Evolutionary conservation across 2,329 filamentous ascomycete species (phyloP), one percentile per base, ranked within the genome.

Genomic region (Lomentospora prolificans): DNA sequence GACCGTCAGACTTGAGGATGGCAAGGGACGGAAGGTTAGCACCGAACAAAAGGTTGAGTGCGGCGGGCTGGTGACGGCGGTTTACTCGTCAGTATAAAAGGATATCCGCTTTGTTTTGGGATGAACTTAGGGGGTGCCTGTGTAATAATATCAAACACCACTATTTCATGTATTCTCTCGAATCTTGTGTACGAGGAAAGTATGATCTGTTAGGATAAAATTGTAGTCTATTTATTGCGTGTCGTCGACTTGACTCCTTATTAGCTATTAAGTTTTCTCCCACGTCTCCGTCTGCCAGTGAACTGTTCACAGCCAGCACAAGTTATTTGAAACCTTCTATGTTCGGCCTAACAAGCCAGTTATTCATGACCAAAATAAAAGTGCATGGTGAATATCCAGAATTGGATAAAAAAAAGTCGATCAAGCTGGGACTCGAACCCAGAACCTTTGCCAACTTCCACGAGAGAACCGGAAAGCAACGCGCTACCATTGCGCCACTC

Each of bases 41-140:
- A 73, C 95, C 61, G 90, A 96, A 73, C 92, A 96, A 73, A 84
- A 84, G 62, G 84, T 96, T 9, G 89, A 94, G 68, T 96, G 91
- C 66, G 92, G 92, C 17, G 80, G 87, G 59, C 84, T 82, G 60
- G 85, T 91, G 10, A 92, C 87, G 57, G 89, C 85, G 14, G 86
- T 96, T 3, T 97, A 94, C 71, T 95, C 89, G 36, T 75, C 75
- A 4, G 72, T 77, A 33, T 82, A 64, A 66, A 24, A 24, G 51
- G 33, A 25, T 31, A n/a, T n/a, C n/a, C n/a, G n/a, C n/a, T n/a
- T 31, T 44, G 14, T 50, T 24, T 50, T 19, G 24, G 25, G 25
- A 33, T 28, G 28, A 28, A 51, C n/a, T n/a, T n/a, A 46, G 14
- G 30, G 30, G 25, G 30, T 27, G n/a, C n/a, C n/a, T n/a, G n/a